Percentiles rank a stretch among this genome's conserved stretches.
phyloP scores from a whole-genome alignment of 2,329 filamentous ascomycete species.

The Beauveria bassiana region DNA sequence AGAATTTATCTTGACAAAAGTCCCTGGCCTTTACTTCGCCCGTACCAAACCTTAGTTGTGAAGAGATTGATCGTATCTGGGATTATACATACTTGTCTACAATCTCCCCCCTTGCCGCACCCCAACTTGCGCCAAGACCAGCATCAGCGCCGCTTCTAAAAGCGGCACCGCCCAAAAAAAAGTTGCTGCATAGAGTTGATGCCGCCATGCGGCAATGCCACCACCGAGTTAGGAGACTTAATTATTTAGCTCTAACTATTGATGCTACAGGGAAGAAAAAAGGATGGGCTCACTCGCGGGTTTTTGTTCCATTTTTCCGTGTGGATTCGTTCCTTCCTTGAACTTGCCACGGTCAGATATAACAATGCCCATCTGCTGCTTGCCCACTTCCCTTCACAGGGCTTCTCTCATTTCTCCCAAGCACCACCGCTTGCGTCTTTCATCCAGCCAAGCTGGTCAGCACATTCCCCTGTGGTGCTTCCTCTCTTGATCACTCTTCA shows the following conservation, averaged over 20 bases:
- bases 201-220: background rate
- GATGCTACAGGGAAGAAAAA: background rate
- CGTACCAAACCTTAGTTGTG: too few species aligned
- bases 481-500: background rate
- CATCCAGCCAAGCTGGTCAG: background rate
- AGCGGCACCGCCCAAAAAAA: slow-evolving; percentile 6
- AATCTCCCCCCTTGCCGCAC: background rate
- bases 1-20: too few species aligned
- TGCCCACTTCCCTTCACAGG: background rate
- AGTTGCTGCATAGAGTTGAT: background rate
- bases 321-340: background rate
- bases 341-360: background rate
- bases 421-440: background rate
- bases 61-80: too few species aligned
- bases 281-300: background rate
- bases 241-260: background rate
- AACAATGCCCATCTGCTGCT: background rate
- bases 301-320: background rate
- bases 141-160: slow-evolving; percentile 10
- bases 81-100: too few species aligned
- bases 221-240: background rate
- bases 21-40: too few species aligned
- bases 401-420: slow-evolving; percentile 6
- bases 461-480: background rate
- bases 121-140: background rate